Base-by-base conservation (phyloP, 1,284 basidiomycete genomes). In the Bondarzewia mesenterica region DNA sequence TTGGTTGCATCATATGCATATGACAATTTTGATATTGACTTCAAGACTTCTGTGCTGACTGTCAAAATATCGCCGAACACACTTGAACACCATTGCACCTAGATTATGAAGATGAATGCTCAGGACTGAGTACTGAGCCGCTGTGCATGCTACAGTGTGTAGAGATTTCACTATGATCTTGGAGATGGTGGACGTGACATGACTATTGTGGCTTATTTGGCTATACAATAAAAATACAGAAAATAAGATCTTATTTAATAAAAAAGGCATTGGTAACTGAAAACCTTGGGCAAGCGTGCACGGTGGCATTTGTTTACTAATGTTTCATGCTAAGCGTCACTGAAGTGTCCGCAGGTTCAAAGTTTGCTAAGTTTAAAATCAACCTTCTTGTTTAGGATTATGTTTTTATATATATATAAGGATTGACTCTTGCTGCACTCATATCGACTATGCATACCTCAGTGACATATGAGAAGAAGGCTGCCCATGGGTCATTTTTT, bases 21-120 rank as follows among this genome's bases (percentile, higher is more conserved):
- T 10, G 44, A 46, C 15, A 46, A 46, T 23, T 46, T 46, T 18
- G 44, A 46, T 14, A 35, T 46, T 8, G n/a, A 32, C 7, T 35
- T 46, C 12, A 25, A 46, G 14, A 23, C 26, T 2, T 15, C 18
- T 0, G 26, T 35, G 10, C 23, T 15, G n/a, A 46, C 35, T 2
- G 35, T 26, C 2, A 36, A 46, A 10, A 18, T n/a, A n/a, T 16
- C 29, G 14, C 20, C 18, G 15, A 46, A 23, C 16, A 38, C 21
- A 20, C 15, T 46, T 22, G 20, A n/a, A 4, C 44, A 46, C 8
- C n/a, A n/a, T n/a, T n/a, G n/a, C n/a, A n/a, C n/a, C n/a, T n/a
- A n/a, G n/a, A n/a, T n/a, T n/a, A n/a, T n/a, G n/a, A n/a, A n/a
- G n/a, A n/a, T n/a, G n/a, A n/a, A n/a, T n/a, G n/a, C n/a, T n/a